Evolutionary conservation across 2,329 filamentous ascomycete genomes (phyloP), one percentile per base, ranked within the genome.

Genomic region (Cladosporium sp.): DNA sequence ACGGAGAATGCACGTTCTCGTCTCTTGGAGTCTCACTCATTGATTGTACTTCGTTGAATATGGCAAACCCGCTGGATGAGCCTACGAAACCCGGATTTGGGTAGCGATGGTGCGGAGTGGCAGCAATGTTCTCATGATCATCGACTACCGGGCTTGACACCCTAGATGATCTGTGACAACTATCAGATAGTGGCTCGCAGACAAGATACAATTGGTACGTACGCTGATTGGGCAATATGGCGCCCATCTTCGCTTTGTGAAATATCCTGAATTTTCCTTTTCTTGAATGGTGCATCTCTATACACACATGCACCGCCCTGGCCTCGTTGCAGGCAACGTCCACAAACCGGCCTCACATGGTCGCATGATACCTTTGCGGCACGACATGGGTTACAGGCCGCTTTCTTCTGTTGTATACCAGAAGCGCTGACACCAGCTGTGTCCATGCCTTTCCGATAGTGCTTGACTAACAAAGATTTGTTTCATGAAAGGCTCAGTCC

Each of bases 41-140:
- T n/a, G 64, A 60, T 15, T 60, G 61, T 9, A 71, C 60, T 17
- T 71, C 66, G 34, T 68, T 63, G 59, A 73, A 71, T 17, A 73
- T 65, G 13, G 68, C 62, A 8, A 66, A 64, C 52, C 70, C 66
- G 55, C 68, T 71, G 4, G 68, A 70, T 2, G 62, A 62, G 20
- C 70, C 70, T 8, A 70, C 62, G 40, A 67, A 72, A 3, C 69
- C 69, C 20, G 70, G 69, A 58, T 72, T 73, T 0, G 70, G 70
- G 61, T 71, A 71, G 6, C 61, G 64, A 32, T 63, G 61, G 15
- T 58, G 40, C 22, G 32, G 54, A 56, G 54, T 58, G n/a, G 32
- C n/a, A 56, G 42, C 22, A 45, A n/a, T 22, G 6, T 57, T 39
- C 52, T 34, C 53, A 39, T 56, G 25, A 42, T 39, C 34, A 56